Evolutionary conservation across 2,329 filamentous ascomycete species (phyloP).

Genomic region (Sclerotinia subarctica): DNA sequence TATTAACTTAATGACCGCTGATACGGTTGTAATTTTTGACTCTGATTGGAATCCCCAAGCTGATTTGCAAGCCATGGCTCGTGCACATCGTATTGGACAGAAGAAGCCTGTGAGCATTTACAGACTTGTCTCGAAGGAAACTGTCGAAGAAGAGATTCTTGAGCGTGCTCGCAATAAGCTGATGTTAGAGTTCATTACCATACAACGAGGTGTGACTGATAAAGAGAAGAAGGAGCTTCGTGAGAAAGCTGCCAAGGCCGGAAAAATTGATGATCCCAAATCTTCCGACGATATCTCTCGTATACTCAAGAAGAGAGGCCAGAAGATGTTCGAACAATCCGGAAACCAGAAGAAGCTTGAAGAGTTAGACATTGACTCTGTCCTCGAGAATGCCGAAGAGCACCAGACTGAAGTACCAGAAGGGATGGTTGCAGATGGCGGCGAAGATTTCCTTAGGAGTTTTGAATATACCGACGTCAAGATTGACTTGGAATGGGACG

Average conservation of each 20-base stretch:
- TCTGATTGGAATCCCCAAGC: slow-evolving; percentile 99
- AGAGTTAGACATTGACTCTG: slow-evolving; percentile 95
- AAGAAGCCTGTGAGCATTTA: slow-evolving; percentile 96
- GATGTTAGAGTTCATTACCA: slow-evolving; percentile 94
- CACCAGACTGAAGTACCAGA: slow-evolving; percentile 95
- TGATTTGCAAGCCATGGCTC: slow-evolving; percentile 96
- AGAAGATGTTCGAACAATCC: slow-evolving; percentile 98
- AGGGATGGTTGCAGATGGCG: slow-evolving; percentile 90
- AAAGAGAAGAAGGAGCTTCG: slow-evolving; percentile 77
- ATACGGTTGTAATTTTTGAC: slow-evolving; percentile 96
- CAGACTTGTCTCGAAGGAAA: slow-evolving; percentile 94
- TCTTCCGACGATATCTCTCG: slow-evolving; percentile 93
- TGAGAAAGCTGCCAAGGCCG: slow-evolving; percentile 75
- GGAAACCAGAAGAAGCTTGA: slow-evolving; percentile 96
- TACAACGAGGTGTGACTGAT: slow-evolving; percentile 94
- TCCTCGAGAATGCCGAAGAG: slow-evolving; percentile 93
- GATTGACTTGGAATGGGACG: slow-evolving; percentile 94
- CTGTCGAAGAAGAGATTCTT: slow-evolving; percentile 94
- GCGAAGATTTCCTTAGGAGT: slow-evolving; percentile 88
- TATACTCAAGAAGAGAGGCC: slow-evolving; percentile 95
- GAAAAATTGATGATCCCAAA: slow-evolving; percentile 75
- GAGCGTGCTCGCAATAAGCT: slow-evolving; percentile 97
- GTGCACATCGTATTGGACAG: slow-evolving; percentile 95
- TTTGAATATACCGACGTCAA: slow-evolving; percentile 97
- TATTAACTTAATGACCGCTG: slow-evolving; percentile 98